Conservation (phyloP, 2,329 filamentous ascomycete species). For the Penicillium sp. region DNA sequence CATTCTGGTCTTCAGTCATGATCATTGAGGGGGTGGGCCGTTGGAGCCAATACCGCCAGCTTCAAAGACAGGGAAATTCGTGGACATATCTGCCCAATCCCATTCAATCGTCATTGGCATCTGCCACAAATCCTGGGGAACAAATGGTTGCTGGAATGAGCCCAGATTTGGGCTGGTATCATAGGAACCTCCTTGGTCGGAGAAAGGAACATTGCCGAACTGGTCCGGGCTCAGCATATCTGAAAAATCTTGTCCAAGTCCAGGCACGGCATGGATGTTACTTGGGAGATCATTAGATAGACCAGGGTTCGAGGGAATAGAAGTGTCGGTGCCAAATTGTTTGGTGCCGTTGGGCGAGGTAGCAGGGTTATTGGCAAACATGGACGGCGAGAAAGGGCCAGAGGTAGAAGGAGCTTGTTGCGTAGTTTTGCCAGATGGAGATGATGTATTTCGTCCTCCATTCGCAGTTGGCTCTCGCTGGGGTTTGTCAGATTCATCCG, state of each 20-base stretch:
- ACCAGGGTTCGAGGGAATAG: conserved; percentile 26
- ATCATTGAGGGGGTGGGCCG: conserved; percentile 32
- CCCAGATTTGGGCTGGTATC: conserved; percentile 39
- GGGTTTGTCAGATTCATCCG: conserved; percentile 44
- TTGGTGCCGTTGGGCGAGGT: conserved; percentile 23
- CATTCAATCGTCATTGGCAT: conserved; percentile 96
- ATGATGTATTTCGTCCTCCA: conserved; percentile 15
- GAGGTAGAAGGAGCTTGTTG: conserved; percentile 20
- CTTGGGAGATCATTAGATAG: conserved; percentile 30
- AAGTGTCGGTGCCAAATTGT: conserved; percentile 30
- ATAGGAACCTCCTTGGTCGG: conserved; percentile 35
- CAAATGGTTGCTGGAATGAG: conserved; percentile 78
- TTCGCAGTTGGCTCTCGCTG: conserved; percentile 28
- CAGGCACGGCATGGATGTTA: conserved; percentile 33
- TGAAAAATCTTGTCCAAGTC: conserved; percentile 39
- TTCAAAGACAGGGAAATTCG: conserved; percentile 42
- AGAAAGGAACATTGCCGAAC: conserved; percentile 38
- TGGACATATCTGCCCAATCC: conserved; percentile 67
- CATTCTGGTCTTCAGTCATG: conserved; percentile 10
- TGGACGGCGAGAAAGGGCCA: conserved; percentile 30
- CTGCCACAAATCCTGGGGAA: conserved; percentile 92
- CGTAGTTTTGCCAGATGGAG: conserved; percentile 33
- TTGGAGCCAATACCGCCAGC: conserved; percentile 23
- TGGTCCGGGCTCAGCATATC: conserved; percentile 44
- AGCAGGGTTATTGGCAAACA: conserved; percentile 28